Conservation (phyloP, 106 monocot species). For the Apostasia shenzhenica region DNA sequence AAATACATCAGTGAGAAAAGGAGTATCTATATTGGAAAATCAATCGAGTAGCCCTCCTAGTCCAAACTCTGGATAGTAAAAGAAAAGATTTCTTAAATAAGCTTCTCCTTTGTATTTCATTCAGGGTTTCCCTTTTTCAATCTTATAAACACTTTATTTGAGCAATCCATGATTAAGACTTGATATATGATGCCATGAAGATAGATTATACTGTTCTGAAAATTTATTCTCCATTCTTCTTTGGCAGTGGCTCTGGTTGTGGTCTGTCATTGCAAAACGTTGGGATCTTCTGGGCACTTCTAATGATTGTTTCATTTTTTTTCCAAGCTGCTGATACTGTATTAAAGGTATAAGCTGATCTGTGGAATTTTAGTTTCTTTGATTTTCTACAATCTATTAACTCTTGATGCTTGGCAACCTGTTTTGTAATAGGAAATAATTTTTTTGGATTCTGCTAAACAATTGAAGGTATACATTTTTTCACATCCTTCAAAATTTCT, state of each 20-base stretch:
- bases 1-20: too few species aligned
- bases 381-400: background rate
- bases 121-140: background rate
- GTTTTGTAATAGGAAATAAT: conserved; percentile 69
- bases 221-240: background rate
- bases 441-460: conserved; percentile 70
- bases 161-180: background rate
- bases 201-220: too few species aligned
- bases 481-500: conserved; percentile 2
- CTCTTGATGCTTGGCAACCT: conserved; percentile 13
- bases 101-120: background rate
- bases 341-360: conserved; percentile 57
- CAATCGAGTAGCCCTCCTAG: too few species aligned
- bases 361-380: background rate
- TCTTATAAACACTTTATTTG: background rate
- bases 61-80: too few species aligned
- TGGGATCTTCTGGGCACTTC: conserved; percentile 79
- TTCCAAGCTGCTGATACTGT: conserved; percentile 98
- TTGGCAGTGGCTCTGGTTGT: conserved; percentile 69
- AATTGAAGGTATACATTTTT: conserved; percentile 63
- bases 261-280: conserved; percentile 47
- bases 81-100: too few species aligned
- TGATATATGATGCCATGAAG: background rate
- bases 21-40: too few species aligned
- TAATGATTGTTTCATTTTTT: conserved; percentile 92